These are phyloP conservation scores for Blastobotrys raffinosifermentans DNA, from an alignment of 1,139 yeast species.

Conservation along the genomic window DNA sequence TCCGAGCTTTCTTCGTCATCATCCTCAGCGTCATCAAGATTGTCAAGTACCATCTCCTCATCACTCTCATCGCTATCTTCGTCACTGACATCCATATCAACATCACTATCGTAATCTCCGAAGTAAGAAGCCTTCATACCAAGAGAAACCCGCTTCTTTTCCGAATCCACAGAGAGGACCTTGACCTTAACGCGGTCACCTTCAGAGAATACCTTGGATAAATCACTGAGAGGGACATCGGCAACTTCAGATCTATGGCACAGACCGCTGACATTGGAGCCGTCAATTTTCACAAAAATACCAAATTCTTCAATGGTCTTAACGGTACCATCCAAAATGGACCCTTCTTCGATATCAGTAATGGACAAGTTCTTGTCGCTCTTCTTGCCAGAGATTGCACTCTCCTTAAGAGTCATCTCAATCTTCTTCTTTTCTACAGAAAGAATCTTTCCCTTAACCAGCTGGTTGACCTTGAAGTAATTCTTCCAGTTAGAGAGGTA, in stretches of 20 bases:
- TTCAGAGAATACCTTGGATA: conserved; percentile 60
- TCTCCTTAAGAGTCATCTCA: conserved; percentile 73
- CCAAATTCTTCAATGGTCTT: conserved; percentile 82
- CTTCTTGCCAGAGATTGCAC: conserved; percentile 68
- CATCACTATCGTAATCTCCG: conserved; percentile 38
- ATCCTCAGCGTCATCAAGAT: conserved; percentile 26
- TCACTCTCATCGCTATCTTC: conserved; percentile 29
- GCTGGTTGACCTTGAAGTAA: conserved; percentile 61
- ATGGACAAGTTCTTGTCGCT: conserved; percentile 43
- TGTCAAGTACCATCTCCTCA: conserved; percentile 28
- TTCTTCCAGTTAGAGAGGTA: conserved; percentile 85
- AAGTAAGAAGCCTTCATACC: conserved; percentile 96
- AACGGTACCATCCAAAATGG: conserved; percentile 65
- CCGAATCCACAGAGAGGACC: conserved; percentile 55
- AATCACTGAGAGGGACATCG: conserved; percentile 53
- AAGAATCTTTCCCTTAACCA: conserved; percentile 69
- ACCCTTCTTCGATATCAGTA: conserved; percentile 64
- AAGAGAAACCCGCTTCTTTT: conserved; percentile 69
- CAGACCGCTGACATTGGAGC: conserved; percentile 72
- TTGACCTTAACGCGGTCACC: conserved; percentile 90
- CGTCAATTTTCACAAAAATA: conserved; percentile 77
- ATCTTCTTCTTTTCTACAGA: conserved; percentile 52
- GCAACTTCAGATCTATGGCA: conserved; percentile 86
- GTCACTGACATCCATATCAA: conserved; percentile 32
- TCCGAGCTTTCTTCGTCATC: conserved; percentile 30